These are phyloP conservation scores for Blastomyces parvus DNA, from an alignment of 2,329 filamentous ascomycete species.

Conservation along the genomic window DNA sequence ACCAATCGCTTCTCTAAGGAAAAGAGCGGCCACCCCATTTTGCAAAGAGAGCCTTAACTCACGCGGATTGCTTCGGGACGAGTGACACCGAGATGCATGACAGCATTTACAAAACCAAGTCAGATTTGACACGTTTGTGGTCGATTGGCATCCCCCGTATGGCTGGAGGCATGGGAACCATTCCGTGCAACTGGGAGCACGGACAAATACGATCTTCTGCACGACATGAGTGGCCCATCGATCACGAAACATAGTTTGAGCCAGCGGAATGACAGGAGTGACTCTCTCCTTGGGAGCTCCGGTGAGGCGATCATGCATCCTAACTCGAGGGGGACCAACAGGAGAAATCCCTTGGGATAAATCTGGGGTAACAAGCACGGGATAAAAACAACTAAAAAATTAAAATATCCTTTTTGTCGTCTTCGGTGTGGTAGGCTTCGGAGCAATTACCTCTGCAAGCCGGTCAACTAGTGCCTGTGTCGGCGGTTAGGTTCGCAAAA, in stretches of 20 bases:
- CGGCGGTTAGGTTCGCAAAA: neutral
- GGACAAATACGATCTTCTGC: neutral
- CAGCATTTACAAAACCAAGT: neutral
- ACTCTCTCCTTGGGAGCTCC: neutral
- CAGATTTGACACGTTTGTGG: neutral
- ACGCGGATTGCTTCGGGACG: neutral
- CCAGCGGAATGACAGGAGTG: neutral
- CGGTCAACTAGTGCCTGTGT: neutral
- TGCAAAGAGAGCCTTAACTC: neutral
- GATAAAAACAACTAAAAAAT: neutral
- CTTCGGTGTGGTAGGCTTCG: neutral
- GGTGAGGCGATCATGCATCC: neutral
- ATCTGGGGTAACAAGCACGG: neutral
- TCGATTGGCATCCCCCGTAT: neutral
- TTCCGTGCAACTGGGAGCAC: neutral
- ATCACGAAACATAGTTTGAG: neutral
- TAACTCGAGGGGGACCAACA: neutral
- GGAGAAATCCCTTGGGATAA: neutral
- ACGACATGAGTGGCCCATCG: neutral
- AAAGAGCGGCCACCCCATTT: neutral
- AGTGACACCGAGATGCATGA: conserved; percentile 1
- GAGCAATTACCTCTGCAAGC: no score
- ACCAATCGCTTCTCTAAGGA: neutral
- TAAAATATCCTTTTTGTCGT: neutral
- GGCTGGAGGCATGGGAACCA: neutral